A percentile compares a stretch with the other conserved stretches of the same genome.
phyloP scores from a whole-genome alignment of 2,329 filamentous ascomycete species.

The Tolypocladium sp. region DNA sequence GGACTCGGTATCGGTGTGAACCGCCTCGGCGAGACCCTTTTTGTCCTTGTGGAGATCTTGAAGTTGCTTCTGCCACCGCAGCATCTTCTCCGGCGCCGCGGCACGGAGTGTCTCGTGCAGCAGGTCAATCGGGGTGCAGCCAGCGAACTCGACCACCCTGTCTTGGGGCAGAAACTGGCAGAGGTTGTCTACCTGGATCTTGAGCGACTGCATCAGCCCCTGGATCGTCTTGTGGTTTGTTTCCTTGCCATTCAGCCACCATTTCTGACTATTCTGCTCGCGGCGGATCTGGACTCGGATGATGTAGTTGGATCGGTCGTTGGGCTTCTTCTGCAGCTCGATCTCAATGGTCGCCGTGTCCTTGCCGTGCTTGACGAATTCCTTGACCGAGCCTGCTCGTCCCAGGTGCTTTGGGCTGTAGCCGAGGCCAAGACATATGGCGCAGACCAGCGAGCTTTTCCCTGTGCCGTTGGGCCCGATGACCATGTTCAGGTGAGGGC shows the following conservation, averaged over 20 bases:
- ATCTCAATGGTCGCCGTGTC: slow-evolving; percentile 78
- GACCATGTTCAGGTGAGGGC: slow-evolving; percentile 93
- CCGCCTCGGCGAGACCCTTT: slow-evolving; percentile 50
- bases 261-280: slow-evolving; percentile 76
- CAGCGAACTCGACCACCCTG: slow-evolving; percentile 88
- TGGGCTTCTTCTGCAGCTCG: slow-evolving; percentile 62
- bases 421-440: slow-evolving; percentile 86
- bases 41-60: slow-evolving; percentile 61
- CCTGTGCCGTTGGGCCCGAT: slow-evolving; percentile 98
- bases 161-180: slow-evolving; percentile 97
- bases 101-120: slow-evolving; percentile 81
- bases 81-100: slow-evolving; percentile 73
- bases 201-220: slow-evolving; percentile 58
- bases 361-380: slow-evolving; percentile 88
- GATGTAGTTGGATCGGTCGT: slow-evolving; percentile 56
- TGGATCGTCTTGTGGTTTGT: slow-evolving; percentile 56
- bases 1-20: slow-evolving; percentile 50
- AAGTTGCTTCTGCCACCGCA: slow-evolving; percentile 66
- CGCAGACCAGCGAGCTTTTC: slow-evolving; percentile 94
- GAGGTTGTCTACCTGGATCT: slow-evolving; percentile 94
- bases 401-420: slow-evolving; percentile 76
- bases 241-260: slow-evolving; percentile 62
- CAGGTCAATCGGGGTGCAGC: slow-evolving; percentile 70
- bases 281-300: slow-evolving; percentile 69
- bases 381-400: slow-evolving; percentile 72